phyloP scores from a whole-genome alignment of 306 rosid species.

The Trifolium subterraneum region DNA sequence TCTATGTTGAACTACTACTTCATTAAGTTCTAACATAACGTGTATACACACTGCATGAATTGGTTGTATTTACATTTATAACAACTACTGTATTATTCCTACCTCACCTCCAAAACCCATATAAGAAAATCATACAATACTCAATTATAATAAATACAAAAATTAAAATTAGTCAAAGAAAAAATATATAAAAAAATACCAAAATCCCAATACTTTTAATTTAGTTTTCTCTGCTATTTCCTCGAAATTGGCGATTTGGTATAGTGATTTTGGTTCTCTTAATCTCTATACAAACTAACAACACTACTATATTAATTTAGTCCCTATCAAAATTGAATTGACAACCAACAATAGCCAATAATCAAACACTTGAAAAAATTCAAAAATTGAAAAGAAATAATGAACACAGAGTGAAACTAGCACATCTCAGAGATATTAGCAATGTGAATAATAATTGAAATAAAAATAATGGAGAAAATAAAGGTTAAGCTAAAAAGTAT shows the following conservation, averaged over 20 bases:
- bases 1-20: not conserved
- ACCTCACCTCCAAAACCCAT: not conserved
- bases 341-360: not conserved
- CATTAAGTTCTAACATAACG: not conserved
- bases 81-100: not conserved
- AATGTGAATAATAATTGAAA: conserved; percentile 19
- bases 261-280: not conserved
- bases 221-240: not conserved
- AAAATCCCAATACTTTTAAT: not conserved
- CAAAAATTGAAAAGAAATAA: not conserved
- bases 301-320: not conserved
- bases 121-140: conserved; percentile 5
- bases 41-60: conserved; percentile 2
- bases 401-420: conserved; percentile 1
- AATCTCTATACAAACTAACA: not conserved
- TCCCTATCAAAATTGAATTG: conserved; percentile 19
- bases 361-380: not conserved
- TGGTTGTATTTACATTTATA: not conserved
- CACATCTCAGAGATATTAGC: not conserved
- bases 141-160: no score
- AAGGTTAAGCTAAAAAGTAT: not conserved
- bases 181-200: no score
- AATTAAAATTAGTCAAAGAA: no score
- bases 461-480: not conserved
- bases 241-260: conserved; percentile 22